Base-by-base conservation (phyloP, 345 rosid species). In the Conringia planisiliqua region DNA sequence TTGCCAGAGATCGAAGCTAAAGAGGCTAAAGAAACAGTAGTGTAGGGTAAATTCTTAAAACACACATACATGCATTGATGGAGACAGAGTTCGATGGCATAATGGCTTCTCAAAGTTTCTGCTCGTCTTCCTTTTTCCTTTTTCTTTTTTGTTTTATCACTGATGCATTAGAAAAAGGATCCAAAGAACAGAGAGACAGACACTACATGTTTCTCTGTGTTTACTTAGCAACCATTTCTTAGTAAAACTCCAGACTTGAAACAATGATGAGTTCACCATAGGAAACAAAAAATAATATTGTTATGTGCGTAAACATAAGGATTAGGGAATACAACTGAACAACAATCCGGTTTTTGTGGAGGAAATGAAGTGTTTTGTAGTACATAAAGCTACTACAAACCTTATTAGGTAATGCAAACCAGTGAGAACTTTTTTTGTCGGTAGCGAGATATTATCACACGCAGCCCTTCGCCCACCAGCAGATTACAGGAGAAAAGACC, bases 311-410 rank as follows among this genome's bases (percentile, higher is more conserved):
- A 9, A 50, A 48, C 54, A 48, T 17, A 22, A 22, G 24, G 24
- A 22, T 22, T 22, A 9, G 13, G 32, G 9, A 24, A 11, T 1
- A 50, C 29, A 50, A 50, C 29, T 20, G 66, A 74, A 59, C 38
- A 75, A 75, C 56, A 68, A 60, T 47, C 43, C 51, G 62, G 68
- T 75, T 67, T 55, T 67, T 66, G 36, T 50, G 55, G 6, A 74
- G 54, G 36, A 67, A 60, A 67, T 59, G 36, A 59, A 50, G n/a
- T 75, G 69, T 68, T 75, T 60, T 50, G 56, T 60, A 75, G 79
- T 50, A 60, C 63, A 68, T 27, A 30, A 68, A 59, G 56, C 46
- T 66, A 48, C 73, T 18, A 58, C 43, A 68, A 30, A 10, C 52
- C 26, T 75, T 75, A 75, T 75, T 75, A 60, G 56, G 60, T 29